Conservation (phyloP, 257 asterid species). For the Solanum okadae region DNA sequence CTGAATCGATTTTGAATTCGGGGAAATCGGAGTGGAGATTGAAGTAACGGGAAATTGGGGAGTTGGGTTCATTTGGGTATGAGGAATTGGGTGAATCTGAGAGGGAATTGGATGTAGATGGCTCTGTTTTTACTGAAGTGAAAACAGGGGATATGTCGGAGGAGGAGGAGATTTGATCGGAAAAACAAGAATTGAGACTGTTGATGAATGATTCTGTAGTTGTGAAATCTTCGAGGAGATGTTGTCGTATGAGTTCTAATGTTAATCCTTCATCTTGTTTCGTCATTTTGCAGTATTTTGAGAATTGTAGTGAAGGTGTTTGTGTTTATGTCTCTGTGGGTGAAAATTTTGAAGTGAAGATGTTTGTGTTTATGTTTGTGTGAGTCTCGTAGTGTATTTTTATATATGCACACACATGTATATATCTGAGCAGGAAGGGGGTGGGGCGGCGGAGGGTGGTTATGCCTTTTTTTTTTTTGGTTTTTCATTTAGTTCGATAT, state of each 20-base stretch:
- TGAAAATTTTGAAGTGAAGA: neutral
- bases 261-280: constrained; percentile 20
- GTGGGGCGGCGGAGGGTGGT: neutral
- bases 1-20: constrained; percentile 17
- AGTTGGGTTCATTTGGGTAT: constrained; percentile 9
- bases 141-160: neutral
- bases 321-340: neutral
- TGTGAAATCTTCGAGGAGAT: constrained; percentile 43
- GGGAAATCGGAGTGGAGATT: constrained; percentile 14
- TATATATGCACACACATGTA: too few species aligned
- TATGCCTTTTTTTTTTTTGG: neutral
- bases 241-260: constrained; percentile 48
- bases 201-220: constrained; percentile 28
- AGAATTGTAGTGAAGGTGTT: neutral
- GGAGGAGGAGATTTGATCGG: neutral
- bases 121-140: constrained; percentile 6
- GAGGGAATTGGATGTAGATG: constrained; percentile 23
- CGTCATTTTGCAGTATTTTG: neutral
- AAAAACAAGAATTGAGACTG: constrained; percentile 27
- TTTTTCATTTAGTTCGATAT: too few species aligned
- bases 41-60: constrained; percentile 9
- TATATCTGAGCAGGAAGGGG: too few species aligned
- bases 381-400: neutral
- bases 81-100: constrained; percentile 9
- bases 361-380: neutral